Conservation (phyloP, 352 stramenopile species). For the Globisporangium okanoganense region DNA sequence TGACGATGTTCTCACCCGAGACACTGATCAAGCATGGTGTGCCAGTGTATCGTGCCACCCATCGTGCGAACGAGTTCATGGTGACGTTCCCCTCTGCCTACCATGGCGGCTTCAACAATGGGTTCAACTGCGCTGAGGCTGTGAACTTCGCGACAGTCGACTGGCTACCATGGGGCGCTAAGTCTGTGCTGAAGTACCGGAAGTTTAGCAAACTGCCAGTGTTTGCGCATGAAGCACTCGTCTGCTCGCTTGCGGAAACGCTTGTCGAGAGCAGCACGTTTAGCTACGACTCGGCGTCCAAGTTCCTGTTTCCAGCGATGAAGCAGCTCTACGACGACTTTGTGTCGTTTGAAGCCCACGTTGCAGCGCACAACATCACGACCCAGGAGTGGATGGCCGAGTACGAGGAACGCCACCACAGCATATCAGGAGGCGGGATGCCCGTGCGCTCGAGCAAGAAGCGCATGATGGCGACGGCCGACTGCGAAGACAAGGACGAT, state of each 20-base stretch:
- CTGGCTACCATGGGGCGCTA: conserved; percentile 82
- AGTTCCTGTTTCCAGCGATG: conserved; percentile 61
- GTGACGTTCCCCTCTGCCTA: conserved; percentile 98
- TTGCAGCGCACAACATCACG: conserved; percentile 26
- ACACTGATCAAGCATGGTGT: conserved; percentile 83
- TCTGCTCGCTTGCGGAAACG: conserved; percentile 72
- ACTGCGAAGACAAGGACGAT: conserved; percentile 25
- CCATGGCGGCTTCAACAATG: conserved; percentile 97
- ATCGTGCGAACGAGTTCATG: conserved; percentile 97
- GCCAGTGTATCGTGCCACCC: conserved; percentile 92
- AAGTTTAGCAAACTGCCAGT: conserved; percentile 80
- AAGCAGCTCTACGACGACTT: conserved; percentile 57
- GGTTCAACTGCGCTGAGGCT: conserved; percentile 92
- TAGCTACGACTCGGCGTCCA: conserved; percentile 36
- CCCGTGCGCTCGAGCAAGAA: conserved; percentile 13
- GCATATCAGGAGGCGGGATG: background rate
- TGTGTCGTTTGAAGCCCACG: conserved; percentile 39
- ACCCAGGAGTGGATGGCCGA: conserved; percentile 53
- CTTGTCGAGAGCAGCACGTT: conserved; percentile 55
- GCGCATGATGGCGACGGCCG: conserved; percentile 15
- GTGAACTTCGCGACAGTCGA: conserved; percentile 90
- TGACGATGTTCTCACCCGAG: conserved; percentile 83
- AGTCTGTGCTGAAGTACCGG: conserved; percentile 70
- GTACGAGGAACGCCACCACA: conserved; percentile 33
- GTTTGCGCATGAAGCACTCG: conserved; percentile 82